Percentiles rank a stretch among this genome's conserved stretches.
Conservation (phyloP, 2,329 filamentous ascomycete genomes). For the Apiospora marii region DNA sequence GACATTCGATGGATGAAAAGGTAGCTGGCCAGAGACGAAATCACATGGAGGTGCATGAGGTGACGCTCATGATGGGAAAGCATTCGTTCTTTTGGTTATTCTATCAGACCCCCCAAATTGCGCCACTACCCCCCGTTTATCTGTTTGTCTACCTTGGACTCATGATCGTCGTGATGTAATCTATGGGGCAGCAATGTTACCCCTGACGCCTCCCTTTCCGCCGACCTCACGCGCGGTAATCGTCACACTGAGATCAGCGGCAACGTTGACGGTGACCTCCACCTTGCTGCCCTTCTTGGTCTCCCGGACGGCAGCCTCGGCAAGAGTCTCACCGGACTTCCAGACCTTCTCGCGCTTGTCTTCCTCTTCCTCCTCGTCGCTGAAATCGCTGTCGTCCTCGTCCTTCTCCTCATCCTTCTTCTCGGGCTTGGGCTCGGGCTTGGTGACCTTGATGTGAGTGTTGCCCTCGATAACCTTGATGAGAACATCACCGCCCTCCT, state of each 20-base stretch:
- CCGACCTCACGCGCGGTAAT: conserved; percentile 87
- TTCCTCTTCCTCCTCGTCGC: conserved; percentile 79
- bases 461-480: conserved; percentile 88
- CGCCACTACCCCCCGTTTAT: conserved; percentile 13
- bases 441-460: conserved; percentile 91
- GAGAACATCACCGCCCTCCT: conserved; percentile 86
- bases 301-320: conserved; percentile 83
- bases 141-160: conserved; percentile 18
- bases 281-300: conserved; percentile 91
- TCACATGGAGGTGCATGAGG: not conserved
- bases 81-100: conserved; percentile 19
- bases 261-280: conserved; percentile 91
- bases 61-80: not conserved
- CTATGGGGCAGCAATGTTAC: conserved; percentile 52
- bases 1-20: not conserved
- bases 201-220: conserved; percentile 83
- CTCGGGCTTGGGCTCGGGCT: conserved; percentile 81
- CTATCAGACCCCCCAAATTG: conserved; percentile 10
- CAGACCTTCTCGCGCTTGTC: conserved; percentile 90
- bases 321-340: conserved; percentile 84
- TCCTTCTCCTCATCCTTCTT: conserved; percentile 65
- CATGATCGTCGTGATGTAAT: conserved; percentile 20
- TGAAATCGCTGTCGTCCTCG: conserved; percentile 72
- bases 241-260: conserved; percentile 79
- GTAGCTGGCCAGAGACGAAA: not conserved